A percentile compares a stretch with the other conserved stretches of the same genome.
Evolutionary conservation across 768 basidiomycete species (phyloP).

Genomic region (Russula sp.): DNA sequence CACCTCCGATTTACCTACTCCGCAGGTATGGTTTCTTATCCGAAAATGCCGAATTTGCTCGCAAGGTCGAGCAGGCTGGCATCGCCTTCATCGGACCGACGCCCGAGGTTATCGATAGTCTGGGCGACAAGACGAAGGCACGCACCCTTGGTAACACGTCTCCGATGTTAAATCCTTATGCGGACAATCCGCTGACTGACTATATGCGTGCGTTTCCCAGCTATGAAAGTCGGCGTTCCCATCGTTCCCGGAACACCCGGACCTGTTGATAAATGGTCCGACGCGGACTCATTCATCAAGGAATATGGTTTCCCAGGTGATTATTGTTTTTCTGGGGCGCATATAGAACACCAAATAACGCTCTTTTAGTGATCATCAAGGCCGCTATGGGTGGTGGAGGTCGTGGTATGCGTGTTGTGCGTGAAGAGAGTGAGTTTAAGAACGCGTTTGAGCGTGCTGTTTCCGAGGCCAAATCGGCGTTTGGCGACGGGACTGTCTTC

Average conservation of each 20-base stretch:
- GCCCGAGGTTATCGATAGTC: constrained; percentile 93
- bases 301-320: constrained; percentile 93
- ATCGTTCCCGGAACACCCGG: constrained; percentile 99
- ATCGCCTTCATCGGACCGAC: constrained; percentile 95
- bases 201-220: constrained; percentile 40
- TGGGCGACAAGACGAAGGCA: constrained; percentile 99
- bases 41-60: constrained; percentile 96
- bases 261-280: constrained; percentile 73
- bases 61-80: constrained; percentile 96
- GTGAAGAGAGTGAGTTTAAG: constrained; percentile 90
- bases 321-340: constrained; percentile 20
- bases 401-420: constrained; percentile 98
- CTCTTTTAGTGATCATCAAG: constrained; percentile 88
- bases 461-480: constrained; percentile 92
- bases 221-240: constrained; percentile 88
- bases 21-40: constrained; percentile 93
- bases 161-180: constrained; percentile 16
- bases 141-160: constrained; percentile 66
- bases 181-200: constrained; percentile 15
- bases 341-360: constrained; percentile 5
- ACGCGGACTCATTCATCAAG: constrained; percentile 86
- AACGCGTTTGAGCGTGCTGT: constrained; percentile 87
- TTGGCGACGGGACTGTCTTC: constrained; percentile 98
- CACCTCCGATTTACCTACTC: constrained; percentile 8
- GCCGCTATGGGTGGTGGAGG: constrained; percentile 99